phyloP scores from a whole-genome alignment of 2,329 filamentous ascomycete genomes.

The Botrytis paeoniae region DNA sequence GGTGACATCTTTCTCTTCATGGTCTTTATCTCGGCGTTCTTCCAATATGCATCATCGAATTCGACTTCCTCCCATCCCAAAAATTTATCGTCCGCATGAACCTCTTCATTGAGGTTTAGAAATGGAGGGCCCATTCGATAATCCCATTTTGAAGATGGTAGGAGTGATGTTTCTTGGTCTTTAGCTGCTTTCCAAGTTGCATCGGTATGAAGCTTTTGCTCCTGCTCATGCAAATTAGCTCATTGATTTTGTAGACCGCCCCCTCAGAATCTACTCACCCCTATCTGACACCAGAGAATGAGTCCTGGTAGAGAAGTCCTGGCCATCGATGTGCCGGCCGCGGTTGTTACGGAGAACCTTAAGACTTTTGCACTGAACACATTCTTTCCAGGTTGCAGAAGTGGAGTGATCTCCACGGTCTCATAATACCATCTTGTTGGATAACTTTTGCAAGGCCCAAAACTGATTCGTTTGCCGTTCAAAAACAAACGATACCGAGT shows the following conservation, averaged over 20 bases:
- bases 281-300: conserved; percentile 9
- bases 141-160: conserved; percentile 1
- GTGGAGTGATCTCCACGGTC: conserved; percentile 2
- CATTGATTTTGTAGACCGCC: background rate
- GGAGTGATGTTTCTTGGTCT: background rate
- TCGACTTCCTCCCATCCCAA: background rate
- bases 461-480: conserved; percentile 11
- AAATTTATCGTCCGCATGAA: background rate
- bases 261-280: background rate
- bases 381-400: background rate
- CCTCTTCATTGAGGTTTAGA: conserved; percentile 4
- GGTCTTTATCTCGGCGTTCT: background rate
- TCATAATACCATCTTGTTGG: conserved; percentile 8
- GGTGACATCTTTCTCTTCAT: conserved; percentile 9
- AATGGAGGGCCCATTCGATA: background rate
- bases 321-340: background rate
- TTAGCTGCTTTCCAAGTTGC: background rate
- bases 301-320: background rate
- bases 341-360: background rate
- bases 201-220: conserved; percentile 5
- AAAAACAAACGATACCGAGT: conserved; percentile 8
- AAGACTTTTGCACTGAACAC: conserved; percentile 1
- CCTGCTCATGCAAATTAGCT: background rate
- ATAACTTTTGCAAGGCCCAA: conserved; percentile 12
- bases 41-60: background rate